Percentiles rank a stretch among this genome's conserved stretches.
These are phyloP conservation scores for Mycena vulgaris DNA, from an alignment of 768 basidiomycete species.

Conservation along the genomic window DNA sequence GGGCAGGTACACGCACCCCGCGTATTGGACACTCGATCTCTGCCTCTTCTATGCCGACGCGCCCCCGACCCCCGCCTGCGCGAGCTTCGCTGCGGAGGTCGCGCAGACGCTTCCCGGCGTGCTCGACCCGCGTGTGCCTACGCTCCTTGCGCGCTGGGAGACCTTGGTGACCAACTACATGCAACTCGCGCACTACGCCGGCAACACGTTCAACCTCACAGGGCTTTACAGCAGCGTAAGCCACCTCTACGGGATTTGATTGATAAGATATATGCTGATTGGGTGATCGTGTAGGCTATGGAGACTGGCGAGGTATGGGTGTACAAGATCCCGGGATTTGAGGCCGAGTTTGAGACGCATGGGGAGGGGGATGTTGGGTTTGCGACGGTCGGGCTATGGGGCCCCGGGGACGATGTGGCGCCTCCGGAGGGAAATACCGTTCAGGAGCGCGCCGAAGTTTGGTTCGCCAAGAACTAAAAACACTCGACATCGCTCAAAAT, in stretches of 20 bases:
- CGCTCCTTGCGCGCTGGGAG: neutral
- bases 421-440: slow-evolving; percentile 39
- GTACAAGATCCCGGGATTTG: neutral
- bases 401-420: slow-evolving; percentile 36
- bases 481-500: no score
- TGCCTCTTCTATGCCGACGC: slow-evolving; percentile 32
- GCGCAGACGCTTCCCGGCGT: neutral
- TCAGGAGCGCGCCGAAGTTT: slow-evolving; percentile 46
- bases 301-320: neutral
- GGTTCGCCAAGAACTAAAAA: slow-evolving; percentile 33
- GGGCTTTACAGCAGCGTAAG: neutral
- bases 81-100: neutral
- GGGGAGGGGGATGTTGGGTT: slow-evolving; percentile 34
- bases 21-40: slow-evolving; percentile 44
- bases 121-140: neutral
- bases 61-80: neutral
- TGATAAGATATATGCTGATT: neutral
- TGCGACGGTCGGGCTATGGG: slow-evolving; percentile 43
- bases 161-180: neutral
- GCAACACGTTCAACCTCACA: neutral
- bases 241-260: neutral
- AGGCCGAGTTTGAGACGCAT: neutral
- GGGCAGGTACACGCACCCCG: slow-evolving; percentile 42
- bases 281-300: neutral
- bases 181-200: neutral